Percentiles rank a stretch among this genome's conserved stretches.
Conservation (phyloP, 495 filamentous ascomycete species). For the Hypoxylon fragiforme region DNA sequence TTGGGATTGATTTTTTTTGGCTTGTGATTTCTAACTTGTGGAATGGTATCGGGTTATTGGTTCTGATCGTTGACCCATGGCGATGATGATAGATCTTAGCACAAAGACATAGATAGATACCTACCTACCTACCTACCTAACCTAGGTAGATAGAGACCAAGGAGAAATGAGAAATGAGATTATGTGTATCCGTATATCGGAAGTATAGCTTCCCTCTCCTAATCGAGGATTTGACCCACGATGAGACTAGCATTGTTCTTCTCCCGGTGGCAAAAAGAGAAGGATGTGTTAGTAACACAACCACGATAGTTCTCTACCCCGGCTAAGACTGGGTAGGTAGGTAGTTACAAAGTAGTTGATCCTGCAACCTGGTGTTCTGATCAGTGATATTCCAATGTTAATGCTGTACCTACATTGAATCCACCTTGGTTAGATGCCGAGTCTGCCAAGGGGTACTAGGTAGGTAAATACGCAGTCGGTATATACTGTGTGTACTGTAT, state of each 20-base stretch:
- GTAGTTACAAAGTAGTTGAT: too few relatives aligned
- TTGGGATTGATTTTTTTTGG: conserved; percentile 7
- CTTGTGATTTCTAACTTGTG: conserved; percentile 30
- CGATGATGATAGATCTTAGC: conserved; percentile 25
- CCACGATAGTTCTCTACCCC: too few relatives aligned
- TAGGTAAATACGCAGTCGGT: too few relatives aligned
- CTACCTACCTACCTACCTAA: conserved; percentile 9
- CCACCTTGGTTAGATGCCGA: too few relatives aligned
- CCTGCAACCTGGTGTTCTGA: too few relatives aligned
- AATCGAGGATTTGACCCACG: conserved; percentile 27
- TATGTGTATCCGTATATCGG: conserved; percentile 20
- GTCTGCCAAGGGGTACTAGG: too few relatives aligned
- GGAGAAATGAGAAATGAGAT: conserved; percentile 1
- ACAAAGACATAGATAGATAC: too few relatives aligned
- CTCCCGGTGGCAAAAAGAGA: conserved; percentile 17
- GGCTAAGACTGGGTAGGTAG: too few relatives aligned
- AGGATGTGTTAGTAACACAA: not conserved
- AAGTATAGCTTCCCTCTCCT: conserved; percentile 29
- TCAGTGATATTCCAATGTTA: too few relatives aligned
- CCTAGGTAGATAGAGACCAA: conserved; percentile 13
- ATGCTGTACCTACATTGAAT: too few relatives aligned
- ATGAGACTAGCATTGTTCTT: conserved; percentile 18
- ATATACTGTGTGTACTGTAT: too few relatives aligned
- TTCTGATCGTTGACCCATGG: conserved; percentile 17
- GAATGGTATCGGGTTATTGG: conserved; percentile 22